These are phyloP conservation scores for Pseudonectria foliicola DNA, from an alignment of 2,329 filamentous ascomycete genomes.

Conservation along the genomic window DNA sequence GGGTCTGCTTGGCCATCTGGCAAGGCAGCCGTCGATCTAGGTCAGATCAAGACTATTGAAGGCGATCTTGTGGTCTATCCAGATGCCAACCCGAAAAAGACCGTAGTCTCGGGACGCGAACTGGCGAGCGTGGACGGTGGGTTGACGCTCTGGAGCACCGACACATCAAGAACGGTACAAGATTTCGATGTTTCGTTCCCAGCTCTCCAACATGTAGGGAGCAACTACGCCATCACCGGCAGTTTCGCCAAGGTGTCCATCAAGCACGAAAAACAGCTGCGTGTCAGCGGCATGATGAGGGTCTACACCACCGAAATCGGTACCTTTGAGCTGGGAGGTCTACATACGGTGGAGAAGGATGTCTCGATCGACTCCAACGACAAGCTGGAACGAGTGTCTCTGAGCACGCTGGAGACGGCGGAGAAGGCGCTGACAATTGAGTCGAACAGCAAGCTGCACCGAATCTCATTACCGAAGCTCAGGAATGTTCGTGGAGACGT, in stretches of 20 bases:
- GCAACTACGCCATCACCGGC: slow-evolving; percentile 18
- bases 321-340: slow-evolving; percentile 14
- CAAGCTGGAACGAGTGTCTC: slow-evolving; percentile 12
- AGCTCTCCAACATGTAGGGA: slow-evolving; percentile 12
- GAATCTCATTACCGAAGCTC: slow-evolving; percentile 16
- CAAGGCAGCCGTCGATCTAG: slow-evolving; percentile 19
- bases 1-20: slow-evolving; percentile 17
- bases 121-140: slow-evolving; percentile 16
- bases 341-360: slow-evolving; percentile 17
- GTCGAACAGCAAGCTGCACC: slow-evolving; percentile 14
- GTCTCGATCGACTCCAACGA: slow-evolving; percentile 19
- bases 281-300: slow-evolving; percentile 16
- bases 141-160: slow-evolving; percentile 18
- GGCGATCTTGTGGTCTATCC: slow-evolving; percentile 21
- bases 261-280: slow-evolving; percentile 12
- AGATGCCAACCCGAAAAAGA: slow-evolving; percentile 16
- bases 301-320: slow-evolving; percentile 16
- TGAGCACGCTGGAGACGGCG: slow-evolving; percentile 11
- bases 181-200: slow-evolving; percentile 15
- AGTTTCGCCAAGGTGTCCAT: slow-evolving; percentile 13
- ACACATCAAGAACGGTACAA: slow-evolving; percentile 11
- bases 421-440: slow-evolving; percentile 18
- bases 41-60: slow-evolving; percentile 13
- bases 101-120: slow-evolving; percentile 12
- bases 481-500: slow-evolving; percentile 19